Evolutionary conservation across 23 red algal genomes (phyloP).

Genomic region (Gracilariopsis chorda): DNA sequence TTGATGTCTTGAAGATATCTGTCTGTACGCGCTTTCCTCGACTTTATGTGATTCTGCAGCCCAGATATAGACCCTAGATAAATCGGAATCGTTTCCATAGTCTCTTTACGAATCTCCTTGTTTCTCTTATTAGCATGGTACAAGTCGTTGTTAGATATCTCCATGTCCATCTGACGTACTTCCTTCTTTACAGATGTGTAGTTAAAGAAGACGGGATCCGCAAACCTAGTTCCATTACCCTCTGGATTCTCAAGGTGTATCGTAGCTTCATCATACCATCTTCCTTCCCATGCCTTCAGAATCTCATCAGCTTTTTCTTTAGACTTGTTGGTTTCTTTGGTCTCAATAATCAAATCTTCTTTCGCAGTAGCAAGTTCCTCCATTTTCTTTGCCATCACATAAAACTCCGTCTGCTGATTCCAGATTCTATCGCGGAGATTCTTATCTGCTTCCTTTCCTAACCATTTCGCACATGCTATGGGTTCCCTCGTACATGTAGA

Average conservation of each 20-base stretch:
- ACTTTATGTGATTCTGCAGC: conserved; percentile 36
- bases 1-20: conserved; percentile 58
- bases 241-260: conserved; percentile 30
- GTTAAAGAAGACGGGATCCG: conserved; percentile 37
- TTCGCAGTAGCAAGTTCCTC: background rate
- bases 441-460: conserved; percentile 4
- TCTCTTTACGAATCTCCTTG: conserved; percentile 26
- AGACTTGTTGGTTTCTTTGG: background rate
- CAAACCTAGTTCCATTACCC: background rate
- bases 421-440: background rate
- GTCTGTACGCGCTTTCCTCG: conserved; percentile 32
- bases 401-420: background rate
- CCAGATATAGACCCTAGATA: conserved; percentile 9
- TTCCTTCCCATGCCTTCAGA: conserved; percentile 3
- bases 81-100: conserved; percentile 11
- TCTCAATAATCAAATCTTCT: conserved; percentile 3
- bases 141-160: conserved; percentile 24
- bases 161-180: background rate
- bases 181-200: background rate
- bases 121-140: conserved; percentile 23
- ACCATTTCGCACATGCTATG: conserved; percentile 18
- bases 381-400: conserved; percentile 20
- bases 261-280: background rate
- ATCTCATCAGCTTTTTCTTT: conserved; percentile 6
- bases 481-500: background rate